Evolutionary conservation across 148 eudicot species (phyloP), one percentile per base, ranked within the genome.

Genomic region (Cornus controversa): DNA sequence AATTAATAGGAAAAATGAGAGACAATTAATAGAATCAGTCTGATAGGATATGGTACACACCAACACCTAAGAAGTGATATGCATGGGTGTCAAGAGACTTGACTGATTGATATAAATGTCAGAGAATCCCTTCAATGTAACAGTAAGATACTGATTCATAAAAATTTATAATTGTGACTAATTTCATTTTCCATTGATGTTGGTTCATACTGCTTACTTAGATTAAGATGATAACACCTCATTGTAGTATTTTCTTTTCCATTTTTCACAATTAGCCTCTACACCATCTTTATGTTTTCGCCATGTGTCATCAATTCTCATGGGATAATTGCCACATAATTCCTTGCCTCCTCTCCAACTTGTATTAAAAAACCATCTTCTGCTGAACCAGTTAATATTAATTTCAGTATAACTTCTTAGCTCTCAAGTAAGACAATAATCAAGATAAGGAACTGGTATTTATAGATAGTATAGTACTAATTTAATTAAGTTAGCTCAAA

Each of bases 391-490:
- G 4, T 50, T 15, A 50, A 50, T 5, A 45, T 45, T 45, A 45
- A 45, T 45, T 11, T 45, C 18, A 50, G 20, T 50, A 11, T 13
- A 50, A 13, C 57, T 13, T 50, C 18, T 50, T 2, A 1, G 7
- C 8, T 40, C 45, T 9, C 10, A 13, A 53, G 57, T 74, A 80
- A 5, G 76, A 68, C 9, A 5, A 26, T 58, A 67, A 63, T 20
- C 28, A 47, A 62, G 29, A 70, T 69, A 9, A 8, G 26, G 71
- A n/a, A 58, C 15, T 26, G 50, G 37, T 23, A 65, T 60, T 42
- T 72, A 67, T 63, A 26, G 20, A 69, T 5, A 36, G 67, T 23
- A 74, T n/a, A 60, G 62, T 24, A 25, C 70, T 65, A 64, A 40
- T 37, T 42, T 42, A 65, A 25, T 24, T 29, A 66, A 40, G 7